Evolutionary conservation across 805 yeast genomes (phyloP), one percentile per base, ranked within the genome.

Genomic region (Candida bentonensis): DNA sequence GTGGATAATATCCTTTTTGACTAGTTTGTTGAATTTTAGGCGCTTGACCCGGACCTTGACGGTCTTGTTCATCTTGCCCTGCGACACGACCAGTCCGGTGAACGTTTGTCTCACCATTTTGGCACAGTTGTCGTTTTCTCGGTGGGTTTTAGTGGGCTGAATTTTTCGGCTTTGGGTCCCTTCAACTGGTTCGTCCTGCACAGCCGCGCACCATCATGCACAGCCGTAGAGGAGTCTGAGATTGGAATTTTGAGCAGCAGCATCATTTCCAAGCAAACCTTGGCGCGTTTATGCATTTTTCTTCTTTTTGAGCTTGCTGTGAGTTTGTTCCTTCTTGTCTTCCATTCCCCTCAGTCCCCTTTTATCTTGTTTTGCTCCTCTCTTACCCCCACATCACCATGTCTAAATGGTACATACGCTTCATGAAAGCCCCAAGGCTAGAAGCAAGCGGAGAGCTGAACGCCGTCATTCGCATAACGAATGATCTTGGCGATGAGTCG

Each of bases 51-150:
- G 75, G 48, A 89, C 96, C 66, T 87, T 88, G 50, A 89, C 87
- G 46, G 97, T 89, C 68, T 89, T 92, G 64, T 74, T 73, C 96
- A 88, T 92, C 62, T 86, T 86, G 39, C 97, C 97, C 59, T 88
- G 96, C 42, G 96, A 86, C 25, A 87, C 79, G 53, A 89, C 97
- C 63, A 86, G 78, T 40, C 98, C 98, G 41, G 86, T 67, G 58
- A 88, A 85, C 59, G 85, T 84, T 56, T 85, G 95, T 65, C 87
- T 78, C 43, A 94, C 89, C 95, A 85, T 86, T 22, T 21, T 20
- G 11, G 23, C 7, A 25, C 11, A 13, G 7, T 25, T 25, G 7
- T 25, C 11, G 27, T n/a, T n/a, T 25, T 7, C 7, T 25, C 13
- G 13, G 27, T 25, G 7, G 27, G 27, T 23, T 13, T 15, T 4